Percentiles rank a stretch among this genome's conserved stretches.
These are phyloP conservation scores for Triangularia verruculosa DNA, from an alignment of 2,329 filamentous ascomycete genomes.

Conservation along the genomic window DNA sequence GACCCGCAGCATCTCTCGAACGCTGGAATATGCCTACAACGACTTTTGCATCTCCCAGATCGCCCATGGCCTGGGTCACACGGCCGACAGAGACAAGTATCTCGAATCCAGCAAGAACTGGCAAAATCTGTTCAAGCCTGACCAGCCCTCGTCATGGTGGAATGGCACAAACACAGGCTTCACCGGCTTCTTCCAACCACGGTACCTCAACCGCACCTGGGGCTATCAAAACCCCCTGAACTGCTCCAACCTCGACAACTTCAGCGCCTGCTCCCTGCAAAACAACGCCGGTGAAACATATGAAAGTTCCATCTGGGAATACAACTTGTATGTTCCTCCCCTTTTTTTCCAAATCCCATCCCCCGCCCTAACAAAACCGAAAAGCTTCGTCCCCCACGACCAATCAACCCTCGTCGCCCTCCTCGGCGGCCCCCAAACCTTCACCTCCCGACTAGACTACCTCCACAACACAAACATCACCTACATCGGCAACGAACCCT, in stretches of 20 bases:
- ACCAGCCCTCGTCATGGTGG: constrained; percentile 52
- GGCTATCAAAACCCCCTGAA: constrained; percentile 65
- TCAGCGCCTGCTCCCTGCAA: constrained; percentile 58
- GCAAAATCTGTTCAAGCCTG: constrained; percentile 61
- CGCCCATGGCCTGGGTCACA: constrained; percentile 54
- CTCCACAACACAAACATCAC: constrained; percentile 62
- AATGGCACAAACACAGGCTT: constrained; percentile 62
- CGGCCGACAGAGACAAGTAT: constrained; percentile 58
- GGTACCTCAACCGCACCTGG: constrained; percentile 65
- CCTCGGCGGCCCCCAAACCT: constrained; percentile 57
- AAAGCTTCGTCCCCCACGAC: constrained; percentile 52
- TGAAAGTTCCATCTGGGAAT: constrained; percentile 70
- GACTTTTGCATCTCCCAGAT: constrained; percentile 68
- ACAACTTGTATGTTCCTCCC: constrained; percentile 57
- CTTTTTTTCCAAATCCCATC: neutral
- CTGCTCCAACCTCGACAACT: constrained; percentile 54
- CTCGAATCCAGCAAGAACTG: constrained; percentile 59
- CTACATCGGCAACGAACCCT: constrained; percentile 61
- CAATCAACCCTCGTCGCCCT: constrained; percentile 52
- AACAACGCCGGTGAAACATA: constrained; percentile 66
- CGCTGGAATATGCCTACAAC: constrained; percentile 75
- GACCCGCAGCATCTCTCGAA: constrained; percentile 68
- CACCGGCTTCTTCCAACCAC: constrained; percentile 67
- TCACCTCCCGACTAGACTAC: constrained; percentile 59
- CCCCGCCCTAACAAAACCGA: neutral